Percentiles rank a stretch among this genome's conserved stretches.
Conservation (phyloP, 495 filamentous ascomycete genomes). For the Aspergillus conjunctus region DNA sequence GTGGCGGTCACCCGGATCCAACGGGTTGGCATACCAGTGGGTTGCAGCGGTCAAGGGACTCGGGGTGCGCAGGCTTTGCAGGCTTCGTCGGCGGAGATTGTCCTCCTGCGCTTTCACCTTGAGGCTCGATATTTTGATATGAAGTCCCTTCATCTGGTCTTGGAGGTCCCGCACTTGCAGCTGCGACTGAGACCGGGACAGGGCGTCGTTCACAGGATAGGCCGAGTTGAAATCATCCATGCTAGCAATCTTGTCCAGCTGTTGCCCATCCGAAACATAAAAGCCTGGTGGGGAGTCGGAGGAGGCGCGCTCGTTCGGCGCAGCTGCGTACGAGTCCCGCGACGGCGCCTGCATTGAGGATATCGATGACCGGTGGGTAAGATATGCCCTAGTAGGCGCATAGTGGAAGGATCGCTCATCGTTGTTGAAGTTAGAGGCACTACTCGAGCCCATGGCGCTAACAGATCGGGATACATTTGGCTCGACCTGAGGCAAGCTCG, state of each 20-base stretch:
- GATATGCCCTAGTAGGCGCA: slow-evolving; percentile 40
- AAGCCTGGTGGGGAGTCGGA: slow-evolving; percentile 34
- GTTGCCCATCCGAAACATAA: slow-evolving; percentile 32
- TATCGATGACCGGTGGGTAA: slow-evolving; percentile 42
- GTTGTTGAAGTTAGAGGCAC: slow-evolving; percentile 34
- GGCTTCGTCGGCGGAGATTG: slow-evolving; percentile 75
- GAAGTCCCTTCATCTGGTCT: slow-evolving; percentile 91
- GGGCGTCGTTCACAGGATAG: slow-evolving; percentile 41
- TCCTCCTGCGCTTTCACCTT: slow-evolving; percentile 83
- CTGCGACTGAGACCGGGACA: slow-evolving; percentile 52
- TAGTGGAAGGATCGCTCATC: slow-evolving; percentile 48
- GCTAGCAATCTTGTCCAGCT: slow-evolving; percentile 27
- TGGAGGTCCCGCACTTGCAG: slow-evolving; percentile 80
- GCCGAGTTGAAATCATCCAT: slow-evolving; percentile 41
- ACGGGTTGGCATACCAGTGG: slow-evolving; percentile 66
- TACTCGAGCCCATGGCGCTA: slow-evolving; percentile 48
- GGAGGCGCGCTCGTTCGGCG: slow-evolving; percentile 22
- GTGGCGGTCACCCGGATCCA: slow-evolving; percentile 40
- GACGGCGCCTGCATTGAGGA: slow-evolving; percentile 33
- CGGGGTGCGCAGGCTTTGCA: slow-evolving; percentile 80
- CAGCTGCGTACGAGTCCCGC: slow-evolving; percentile 12
- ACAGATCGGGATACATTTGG: slow-evolving; percentile 42
- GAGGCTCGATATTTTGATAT: slow-evolving; percentile 85
- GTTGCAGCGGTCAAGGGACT: slow-evolving; percentile 83
- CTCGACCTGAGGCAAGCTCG: slow-evolving; percentile 29